phyloP scores from a whole-genome alignment of 208 protist genomes.

The Trichomonas tenax region DNA sequence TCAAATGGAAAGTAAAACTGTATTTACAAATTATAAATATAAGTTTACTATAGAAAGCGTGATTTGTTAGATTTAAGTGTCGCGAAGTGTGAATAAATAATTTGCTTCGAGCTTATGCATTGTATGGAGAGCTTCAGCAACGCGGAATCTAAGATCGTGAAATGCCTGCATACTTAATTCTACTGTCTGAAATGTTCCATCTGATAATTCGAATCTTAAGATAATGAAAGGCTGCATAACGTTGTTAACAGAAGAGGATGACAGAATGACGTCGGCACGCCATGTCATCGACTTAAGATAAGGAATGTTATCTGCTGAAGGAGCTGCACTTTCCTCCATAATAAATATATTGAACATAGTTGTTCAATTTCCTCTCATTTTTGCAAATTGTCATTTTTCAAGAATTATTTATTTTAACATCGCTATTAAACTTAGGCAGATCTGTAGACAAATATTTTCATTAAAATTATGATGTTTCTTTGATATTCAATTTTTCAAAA shows the following conservation, averaged over 20 bases:
- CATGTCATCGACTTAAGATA: neutral
- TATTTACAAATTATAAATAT: neutral
- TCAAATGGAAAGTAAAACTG: no score
- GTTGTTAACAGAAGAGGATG: neutral
- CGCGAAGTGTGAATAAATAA: neutral
- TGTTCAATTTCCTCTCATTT: neutral
- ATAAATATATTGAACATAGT: neutral
- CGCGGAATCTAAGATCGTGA: neutral
- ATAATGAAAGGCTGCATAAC: slow-evolving; percentile 18
- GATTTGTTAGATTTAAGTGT: neutral
- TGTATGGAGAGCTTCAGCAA: slow-evolving; percentile 1
- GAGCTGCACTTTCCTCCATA: neutral
- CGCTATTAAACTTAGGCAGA: no score
- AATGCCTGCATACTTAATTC: slow-evolving; percentile 1
- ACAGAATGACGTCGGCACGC: slow-evolving; percentile 5
- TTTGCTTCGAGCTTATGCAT: neutral
- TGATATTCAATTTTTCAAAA: no score
- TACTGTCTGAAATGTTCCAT: neutral
- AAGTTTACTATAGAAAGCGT: neutral
- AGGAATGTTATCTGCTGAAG: neutral
- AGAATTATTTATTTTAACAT: no score
- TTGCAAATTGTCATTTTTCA: no score
- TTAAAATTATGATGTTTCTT: no score
- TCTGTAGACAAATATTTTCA: no score
- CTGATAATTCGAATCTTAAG: neutral